A percentile compares a stretch with the other conserved stretches of the same genome.
Evolutionary conservation across 208 protist genomes (phyloP).

Genomic region (Blechomonas ayalai): DNA sequence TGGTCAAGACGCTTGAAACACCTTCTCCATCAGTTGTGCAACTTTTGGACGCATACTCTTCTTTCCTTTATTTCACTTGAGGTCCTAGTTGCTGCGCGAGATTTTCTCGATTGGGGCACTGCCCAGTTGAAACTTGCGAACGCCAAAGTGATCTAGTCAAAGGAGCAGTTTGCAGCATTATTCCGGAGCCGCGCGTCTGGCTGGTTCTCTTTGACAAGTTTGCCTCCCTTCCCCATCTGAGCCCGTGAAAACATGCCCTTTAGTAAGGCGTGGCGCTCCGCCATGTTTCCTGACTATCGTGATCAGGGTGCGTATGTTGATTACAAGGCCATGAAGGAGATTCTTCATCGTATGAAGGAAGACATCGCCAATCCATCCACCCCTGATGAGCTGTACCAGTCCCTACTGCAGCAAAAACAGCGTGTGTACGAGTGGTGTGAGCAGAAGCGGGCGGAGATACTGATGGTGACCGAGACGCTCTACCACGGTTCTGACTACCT

Average conservation of each 20-base stretch:
- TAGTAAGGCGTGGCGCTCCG: slow-evolving; percentile 77
- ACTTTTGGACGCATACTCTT: not conserved
- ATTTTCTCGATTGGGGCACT: no score
- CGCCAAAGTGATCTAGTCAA: no score
- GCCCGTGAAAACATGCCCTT: slow-evolving; percentile 48
- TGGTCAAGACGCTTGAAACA: no score
- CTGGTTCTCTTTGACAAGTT: not conserved
- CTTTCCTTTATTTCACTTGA: slow-evolving; percentile 2
- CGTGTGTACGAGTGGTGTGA: slow-evolving; percentile 67
- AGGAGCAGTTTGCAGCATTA: not conserved
- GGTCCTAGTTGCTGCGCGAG: no score
- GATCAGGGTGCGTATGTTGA: slow-evolving; percentile 76
- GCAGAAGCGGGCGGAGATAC: slow-evolving; percentile 53
- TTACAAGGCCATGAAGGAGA: slow-evolving; percentile 84
- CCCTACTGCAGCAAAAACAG: slow-evolving; percentile 61
- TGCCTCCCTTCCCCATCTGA: not conserved
- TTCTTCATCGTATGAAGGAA: slow-evolving; percentile 82
- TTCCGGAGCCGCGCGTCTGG: not conserved
- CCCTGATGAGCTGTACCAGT: slow-evolving; percentile 68
- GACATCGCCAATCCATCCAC: slow-evolving; percentile 77
- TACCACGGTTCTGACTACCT: slow-evolving; percentile 48
- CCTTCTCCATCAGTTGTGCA: no score
- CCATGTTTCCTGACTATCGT: slow-evolving; percentile 80
- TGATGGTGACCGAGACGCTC: slow-evolving; percentile 47
- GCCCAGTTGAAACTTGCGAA: no score